Percentiles rank a stretch among this genome's conserved stretches.
Evolutionary conservation across 768 basidiomycete species (phyloP).

Genomic region (Lanmaoa pseudosensibilis): DNA sequence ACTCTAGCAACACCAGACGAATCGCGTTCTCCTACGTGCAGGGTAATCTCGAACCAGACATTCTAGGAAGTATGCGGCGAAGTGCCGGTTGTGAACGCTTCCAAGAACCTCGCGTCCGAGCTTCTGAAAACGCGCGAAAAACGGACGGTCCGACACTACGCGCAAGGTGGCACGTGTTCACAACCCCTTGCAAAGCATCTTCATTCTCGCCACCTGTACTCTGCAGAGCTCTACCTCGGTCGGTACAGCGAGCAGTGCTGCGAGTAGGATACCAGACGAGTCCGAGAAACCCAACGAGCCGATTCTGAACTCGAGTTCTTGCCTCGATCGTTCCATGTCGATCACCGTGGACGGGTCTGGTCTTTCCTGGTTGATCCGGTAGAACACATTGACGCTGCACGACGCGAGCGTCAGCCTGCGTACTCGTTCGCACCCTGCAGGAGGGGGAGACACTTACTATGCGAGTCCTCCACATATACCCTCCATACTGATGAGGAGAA

Average conservation of each 20-base stretch:
- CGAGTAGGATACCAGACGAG: conserved; percentile 62
- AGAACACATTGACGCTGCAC: conserved; percentile 83
- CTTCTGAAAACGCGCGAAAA: too few species aligned
- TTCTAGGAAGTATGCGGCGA: neutral
- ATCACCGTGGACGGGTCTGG: conserved; percentile 46
- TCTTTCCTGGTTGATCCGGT: conserved; percentile 74
- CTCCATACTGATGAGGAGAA: conserved; percentile 79
- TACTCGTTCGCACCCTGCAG: neutral
- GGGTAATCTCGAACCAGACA: neutral
- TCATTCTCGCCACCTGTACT: conserved; percentile 68
- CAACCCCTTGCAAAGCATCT: conserved; percentile 65
- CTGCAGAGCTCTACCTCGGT: conserved; percentile 73
- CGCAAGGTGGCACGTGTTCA: conserved; percentile 26
- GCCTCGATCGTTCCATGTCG: conserved; percentile 60
- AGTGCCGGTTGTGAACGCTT: too few species aligned
- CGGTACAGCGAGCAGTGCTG: conserved; percentile 41
- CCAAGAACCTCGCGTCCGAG: neutral
- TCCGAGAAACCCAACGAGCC: conserved; percentile 88
- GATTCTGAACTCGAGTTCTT: conserved; percentile 87
- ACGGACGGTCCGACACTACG: neutral
- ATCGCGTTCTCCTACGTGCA: neutral
- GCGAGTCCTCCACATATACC: conserved; percentile 92
- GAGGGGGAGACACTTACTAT: conserved; percentile 58
- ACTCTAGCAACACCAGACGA: neutral
- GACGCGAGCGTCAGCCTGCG: neutral